These are phyloP conservation scores for Nemania bipapillata DNA, from an alignment of 2,329 filamentous ascomycete species.

Conservation along the genomic window DNA sequence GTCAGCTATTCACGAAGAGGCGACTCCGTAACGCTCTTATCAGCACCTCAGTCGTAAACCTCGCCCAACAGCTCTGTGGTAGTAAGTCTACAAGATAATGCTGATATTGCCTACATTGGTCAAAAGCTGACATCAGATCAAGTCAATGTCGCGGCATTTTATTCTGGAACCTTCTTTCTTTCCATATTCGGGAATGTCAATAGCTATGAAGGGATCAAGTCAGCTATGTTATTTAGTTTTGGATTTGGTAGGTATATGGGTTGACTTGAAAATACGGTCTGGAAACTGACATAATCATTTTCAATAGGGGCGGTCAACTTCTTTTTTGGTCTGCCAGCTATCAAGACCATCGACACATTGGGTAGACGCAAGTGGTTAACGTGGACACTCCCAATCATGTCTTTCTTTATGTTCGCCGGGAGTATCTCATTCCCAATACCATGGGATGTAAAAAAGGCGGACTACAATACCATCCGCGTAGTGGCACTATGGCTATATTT, in stretches of 20 bases:
- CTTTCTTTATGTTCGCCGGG: slow-evolving; percentile 18
- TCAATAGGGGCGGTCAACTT: slow-evolving; percentile 25
- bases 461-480: slow-evolving; percentile 3
- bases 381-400: slow-evolving; percentile 19
- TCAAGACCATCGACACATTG: slow-evolving; percentile 19
- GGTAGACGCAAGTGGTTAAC: slow-evolving; percentile 21
- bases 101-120: background rate
- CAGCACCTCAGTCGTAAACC: slow-evolving; percentile 12
- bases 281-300: background rate
- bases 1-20: slow-evolving; percentile 16
- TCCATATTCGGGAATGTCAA: background rate
- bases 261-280: background rate
- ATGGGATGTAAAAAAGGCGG: background rate
- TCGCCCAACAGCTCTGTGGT: slow-evolving; percentile 21
- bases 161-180: slow-evolving; percentile 13
- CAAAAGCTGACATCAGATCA: slow-evolving; percentile 1
- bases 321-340: slow-evolving; percentile 17
- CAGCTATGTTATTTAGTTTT: slow-evolving; percentile 15
- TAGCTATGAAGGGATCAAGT: background rate
- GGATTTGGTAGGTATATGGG: slow-evolving; percentile 14
- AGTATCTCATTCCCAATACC: slow-evolving; percentile 16
- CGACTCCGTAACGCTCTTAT: slow-evolving; percentile 22
- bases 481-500: slow-evolving; percentile 16
- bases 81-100: slow-evolving; percentile 9
- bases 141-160: slow-evolving; percentile 22